phyloP scores from a whole-genome alignment of 352 stramenopile species.

The Phytophthora tubulina region DNA sequence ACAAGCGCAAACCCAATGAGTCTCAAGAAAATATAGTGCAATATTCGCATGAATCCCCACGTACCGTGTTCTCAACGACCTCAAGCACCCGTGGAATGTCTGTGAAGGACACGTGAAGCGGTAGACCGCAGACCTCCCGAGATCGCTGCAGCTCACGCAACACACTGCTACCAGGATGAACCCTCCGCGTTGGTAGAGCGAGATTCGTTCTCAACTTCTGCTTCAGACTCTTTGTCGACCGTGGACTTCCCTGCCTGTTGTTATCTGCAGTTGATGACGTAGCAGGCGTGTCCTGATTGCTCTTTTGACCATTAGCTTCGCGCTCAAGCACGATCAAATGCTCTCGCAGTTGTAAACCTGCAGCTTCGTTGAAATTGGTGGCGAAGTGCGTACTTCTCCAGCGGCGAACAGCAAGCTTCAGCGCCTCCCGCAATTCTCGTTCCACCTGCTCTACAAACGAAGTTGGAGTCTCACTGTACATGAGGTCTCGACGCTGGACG shows the following conservation, averaged over 20 bases:
- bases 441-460: slow-evolving; percentile 79
- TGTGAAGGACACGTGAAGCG: slow-evolving; percentile 91
- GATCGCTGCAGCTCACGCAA: slow-evolving; percentile 49
- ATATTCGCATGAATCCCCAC: slow-evolving; percentile 15
- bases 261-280: neutral
- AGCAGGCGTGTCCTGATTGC: neutral
- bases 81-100: slow-evolving; percentile 83
- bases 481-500: slow-evolving; percentile 63
- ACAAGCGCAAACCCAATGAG: slow-evolving; percentile 17
- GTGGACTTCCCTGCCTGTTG: slow-evolving; percentile 22
- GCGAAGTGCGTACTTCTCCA: slow-evolving; percentile 88
- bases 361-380: slow-evolving; percentile 91
- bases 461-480: slow-evolving; percentile 66
- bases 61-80: slow-evolving; percentile 86
- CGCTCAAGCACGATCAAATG: slow-evolving; percentile 81
- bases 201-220: slow-evolving; percentile 42
- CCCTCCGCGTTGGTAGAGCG: slow-evolving; percentile 23
- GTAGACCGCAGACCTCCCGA: slow-evolving; percentile 79
- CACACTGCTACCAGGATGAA: slow-evolving; percentile 21
- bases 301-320: slow-evolving; percentile 26
- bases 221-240: slow-evolving; percentile 28
- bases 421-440: slow-evolving; percentile 74
- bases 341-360: slow-evolving; percentile 77
- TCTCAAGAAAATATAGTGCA: slow-evolving; percentile 35
- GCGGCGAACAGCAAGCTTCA: slow-evolving; percentile 89